Evolutionary conservation across 495 filamentous ascomycete genomes (phyloP).

Genomic region (Chaetomidium leptoderma): DNA sequence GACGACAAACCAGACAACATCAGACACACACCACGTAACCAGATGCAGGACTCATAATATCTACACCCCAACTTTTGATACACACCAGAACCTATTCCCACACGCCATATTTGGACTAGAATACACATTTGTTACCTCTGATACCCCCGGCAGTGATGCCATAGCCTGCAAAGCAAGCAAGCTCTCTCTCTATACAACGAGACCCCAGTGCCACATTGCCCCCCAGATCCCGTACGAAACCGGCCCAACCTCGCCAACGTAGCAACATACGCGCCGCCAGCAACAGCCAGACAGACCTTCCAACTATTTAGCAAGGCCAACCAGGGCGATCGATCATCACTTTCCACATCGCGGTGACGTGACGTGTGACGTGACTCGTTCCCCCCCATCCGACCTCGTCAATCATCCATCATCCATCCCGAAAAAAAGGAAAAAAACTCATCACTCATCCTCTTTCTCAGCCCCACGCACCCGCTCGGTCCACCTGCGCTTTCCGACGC

Average conservation of each 20-base stretch:
- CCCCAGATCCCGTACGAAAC: too few species aligned
- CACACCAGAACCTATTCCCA: not conserved
- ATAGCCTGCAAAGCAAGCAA: not conserved
- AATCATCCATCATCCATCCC: too few species aligned
- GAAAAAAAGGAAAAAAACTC: too few species aligned
- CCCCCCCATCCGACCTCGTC: too few species aligned
- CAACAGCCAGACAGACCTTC: too few species aligned
- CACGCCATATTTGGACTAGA: not conserved
- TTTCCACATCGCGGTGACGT: too few species aligned
- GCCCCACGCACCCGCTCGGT: conserved; percentile 54
- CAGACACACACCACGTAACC: not conserved
- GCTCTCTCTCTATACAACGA: conserved; percentile 2
- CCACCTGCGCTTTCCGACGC: conserved; percentile 82
- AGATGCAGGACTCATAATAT: not conserved
- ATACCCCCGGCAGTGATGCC: conserved; percentile 9
- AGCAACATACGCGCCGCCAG: too few species aligned
- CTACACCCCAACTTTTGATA: not conserved
- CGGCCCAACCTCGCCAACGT: too few species aligned
- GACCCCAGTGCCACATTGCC: not conserved
- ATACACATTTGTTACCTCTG: not conserved
- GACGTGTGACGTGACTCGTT: too few species aligned
- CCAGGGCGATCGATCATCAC: too few species aligned
- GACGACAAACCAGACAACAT: not conserved
- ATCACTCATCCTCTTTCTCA: conserved; percentile 36
- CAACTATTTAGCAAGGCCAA: too few species aligned